phyloP scores from a whole-genome alignment of 1,284 basidiomycete genomes.

The Leccinum griseonigrum region DNA sequence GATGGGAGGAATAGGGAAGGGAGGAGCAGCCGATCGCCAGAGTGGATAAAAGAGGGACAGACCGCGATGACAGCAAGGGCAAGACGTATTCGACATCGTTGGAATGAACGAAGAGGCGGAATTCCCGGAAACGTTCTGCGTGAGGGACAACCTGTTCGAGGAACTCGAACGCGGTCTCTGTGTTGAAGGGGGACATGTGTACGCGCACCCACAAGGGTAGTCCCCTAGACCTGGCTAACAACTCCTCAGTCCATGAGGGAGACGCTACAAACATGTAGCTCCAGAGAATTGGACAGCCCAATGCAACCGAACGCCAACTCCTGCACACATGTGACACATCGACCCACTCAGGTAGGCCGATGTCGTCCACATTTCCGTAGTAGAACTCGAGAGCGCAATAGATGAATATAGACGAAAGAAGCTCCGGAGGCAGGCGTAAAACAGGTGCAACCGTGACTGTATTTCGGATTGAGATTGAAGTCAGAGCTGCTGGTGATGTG shows the following conservation, averaged over 20 bases:
- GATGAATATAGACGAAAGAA: slow-evolving; percentile 1
- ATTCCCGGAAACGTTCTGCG: not conserved
- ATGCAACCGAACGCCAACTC: not conserved
- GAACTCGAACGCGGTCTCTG: not conserved
- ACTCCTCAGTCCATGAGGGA: not conserved
- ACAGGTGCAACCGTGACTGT: not conserved
- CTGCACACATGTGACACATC: slow-evolving; percentile 1
- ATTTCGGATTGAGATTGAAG: not conserved
- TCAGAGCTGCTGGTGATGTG: not conserved
- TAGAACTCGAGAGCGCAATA: not conserved
- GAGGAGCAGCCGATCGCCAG: not conserved
- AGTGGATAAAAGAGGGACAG: not conserved
- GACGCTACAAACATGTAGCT: not conserved
- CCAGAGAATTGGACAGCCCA: not conserved
- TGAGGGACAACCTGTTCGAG: not conserved
- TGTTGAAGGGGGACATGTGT: not conserved
- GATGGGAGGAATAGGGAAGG: not conserved
- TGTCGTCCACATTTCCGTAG: not conserved
- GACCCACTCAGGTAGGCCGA: not conserved
- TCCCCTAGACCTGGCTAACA: not conserved
- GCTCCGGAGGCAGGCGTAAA: not conserved
- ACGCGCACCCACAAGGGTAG: not conserved
- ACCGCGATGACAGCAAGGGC: not conserved
- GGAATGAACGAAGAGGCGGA: not conserved
- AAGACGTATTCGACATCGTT: not conserved